These are phyloP conservation scores for Penicillium canescens DNA, from an alignment of 495 filamentous ascomycete genomes.

Conservation along the genomic window DNA sequence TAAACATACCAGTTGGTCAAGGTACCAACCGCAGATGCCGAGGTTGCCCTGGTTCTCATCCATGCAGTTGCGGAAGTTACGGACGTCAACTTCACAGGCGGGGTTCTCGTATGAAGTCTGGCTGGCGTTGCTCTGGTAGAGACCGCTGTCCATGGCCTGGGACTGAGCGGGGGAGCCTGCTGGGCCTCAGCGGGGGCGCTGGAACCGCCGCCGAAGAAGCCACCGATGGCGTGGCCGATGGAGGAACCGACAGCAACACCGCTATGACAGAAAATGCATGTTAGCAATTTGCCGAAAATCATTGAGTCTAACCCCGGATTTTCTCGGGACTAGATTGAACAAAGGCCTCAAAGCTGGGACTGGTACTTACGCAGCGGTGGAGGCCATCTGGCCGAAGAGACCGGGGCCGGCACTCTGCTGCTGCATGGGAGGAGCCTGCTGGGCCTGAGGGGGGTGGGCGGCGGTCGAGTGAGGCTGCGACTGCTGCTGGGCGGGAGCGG, in stretches of 20 bases:
- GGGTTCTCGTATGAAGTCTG: conserved; percentile 44
- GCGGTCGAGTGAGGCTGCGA: conserved; percentile 63
- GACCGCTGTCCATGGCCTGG: conserved; percentile 48
- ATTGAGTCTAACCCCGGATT: conserved; percentile 11
- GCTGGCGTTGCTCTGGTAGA: conserved; percentile 57
- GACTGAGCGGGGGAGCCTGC: conserved; percentile 40
- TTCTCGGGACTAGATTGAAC: conserved; percentile 1
- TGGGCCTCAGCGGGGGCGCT: conserved; percentile 58
- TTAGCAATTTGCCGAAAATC: conserved; percentile 6
- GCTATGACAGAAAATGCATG: conserved; percentile 43
- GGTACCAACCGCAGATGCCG: conserved; percentile 96
- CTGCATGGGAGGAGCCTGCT: conserved; percentile 46
- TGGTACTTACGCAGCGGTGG: conserved; percentile 72
- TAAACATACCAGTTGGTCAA: conserved; percentile 78
- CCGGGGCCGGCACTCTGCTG: conserved; percentile 65
- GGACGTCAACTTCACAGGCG: conserved; percentile 76
- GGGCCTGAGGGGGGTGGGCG: conserved; percentile 52
- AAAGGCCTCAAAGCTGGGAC: background rate
- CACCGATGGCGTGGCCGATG: conserved; percentile 91
- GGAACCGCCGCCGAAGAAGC: conserved; percentile 70
- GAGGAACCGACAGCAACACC: conserved; percentile 95
- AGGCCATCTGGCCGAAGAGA: conserved; percentile 83
- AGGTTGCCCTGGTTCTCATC: conserved; percentile 91
- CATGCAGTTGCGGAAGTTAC: conserved; percentile 90
- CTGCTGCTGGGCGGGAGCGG: conserved; percentile 50